Conservation (phyloP, 176 grass and related monocot genomes). For the Tillandsia fasciculata region DNA sequence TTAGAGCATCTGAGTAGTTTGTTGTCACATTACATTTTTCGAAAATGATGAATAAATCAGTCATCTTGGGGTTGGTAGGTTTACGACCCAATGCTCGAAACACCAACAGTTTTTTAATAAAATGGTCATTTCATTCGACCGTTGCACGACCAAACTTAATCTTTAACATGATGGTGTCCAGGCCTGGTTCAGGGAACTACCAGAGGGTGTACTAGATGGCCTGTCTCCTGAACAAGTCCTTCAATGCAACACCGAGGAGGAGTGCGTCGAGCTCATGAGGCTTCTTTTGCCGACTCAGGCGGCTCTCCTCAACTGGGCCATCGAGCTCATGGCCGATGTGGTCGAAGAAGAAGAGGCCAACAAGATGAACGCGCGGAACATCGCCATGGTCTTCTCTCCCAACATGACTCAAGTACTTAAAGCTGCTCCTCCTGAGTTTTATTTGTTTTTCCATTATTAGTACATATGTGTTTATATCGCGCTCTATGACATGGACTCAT, state of each 20-base stretch:
- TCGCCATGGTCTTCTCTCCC: conserved; percentile 90
- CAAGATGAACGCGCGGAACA: conserved; percentile 97
- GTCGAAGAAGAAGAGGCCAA: conserved; percentile 80
- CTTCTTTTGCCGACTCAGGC: conserved; percentile 52
- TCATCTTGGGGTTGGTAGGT: too few relatives aligned
- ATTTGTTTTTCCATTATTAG: too few relatives aligned
- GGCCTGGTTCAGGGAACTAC: conserved; percentile 96
- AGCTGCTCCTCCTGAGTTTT: background rate
- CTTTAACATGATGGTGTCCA: conserved; percentile 6
- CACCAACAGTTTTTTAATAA: too few relatives aligned
- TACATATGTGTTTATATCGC: too few relatives aligned
- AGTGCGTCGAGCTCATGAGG: conserved; percentile 57
- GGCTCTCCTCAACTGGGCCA: conserved; percentile 72
- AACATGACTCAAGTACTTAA: conserved; percentile 89
- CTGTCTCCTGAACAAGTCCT: conserved; percentile 82
- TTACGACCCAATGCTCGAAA: too few relatives aligned
- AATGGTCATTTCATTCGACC: too few relatives aligned
- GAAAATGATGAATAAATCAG: too few relatives aligned
- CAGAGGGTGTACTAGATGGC: conserved; percentile 71
- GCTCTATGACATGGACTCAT: background rate
- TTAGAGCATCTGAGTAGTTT: too few relatives aligned
- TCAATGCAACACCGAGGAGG: conserved; percentile 71
- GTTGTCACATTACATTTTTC: too few relatives aligned
- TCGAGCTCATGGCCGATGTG: conserved; percentile 85
- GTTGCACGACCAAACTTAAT: background rate